Evolutionary conservation across 1,284 basidiomycete genomes (phyloP), one percentile per base, ranked within the genome.

Genomic region (Stereum hirsutum): DNA sequence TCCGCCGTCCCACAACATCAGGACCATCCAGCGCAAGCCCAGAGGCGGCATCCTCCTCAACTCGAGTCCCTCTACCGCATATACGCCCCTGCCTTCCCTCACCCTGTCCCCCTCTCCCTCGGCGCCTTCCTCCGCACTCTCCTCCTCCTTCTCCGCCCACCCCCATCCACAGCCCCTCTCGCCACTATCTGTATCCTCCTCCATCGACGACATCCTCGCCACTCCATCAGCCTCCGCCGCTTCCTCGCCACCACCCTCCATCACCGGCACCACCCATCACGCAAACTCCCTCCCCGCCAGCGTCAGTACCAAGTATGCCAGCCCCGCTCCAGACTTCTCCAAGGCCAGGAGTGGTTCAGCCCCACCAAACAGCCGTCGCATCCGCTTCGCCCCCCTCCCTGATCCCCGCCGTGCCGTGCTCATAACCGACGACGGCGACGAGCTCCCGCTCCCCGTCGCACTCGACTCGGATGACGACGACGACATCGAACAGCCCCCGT

Each of bases 341-440:
- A n/a, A n/a, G n/a, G n/a, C n/a, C n/a, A n/a, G n/a, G n/a, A n/a
- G n/a, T n/a, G n/a, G n/a, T n/a, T n/a, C n/a, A n/a, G n/a, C 59
- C 6, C 43, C 53, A 14, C 51, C 54, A 5, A 42, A 38, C 48
- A 47, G 64, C 46, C 61, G 73, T 55, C 61, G 64, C 46, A 86
- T 88, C 43, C 76, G 81, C 49, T 88, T 88, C 50, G 84, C 84
- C 0, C 85, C 84, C 2, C 72, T 88, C n/a, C 85, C 85, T 4
- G 79, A 83, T 47, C 81, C 81, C 12, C 68, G 75, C n/a, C 64
- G 75, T 41, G 60, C 66, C 38, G 64, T 69, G 36, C 57, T 65
- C 48, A 57, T 68, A 49, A 62, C 63, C 5, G 66, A 69, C 46
- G 59, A 66, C 51, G 65, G 62, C 46, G 56, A 55, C 42, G 71